A percentile compares a stretch with the other conserved stretches of the same genome.
Evolutionary conservation across 2,329 filamentous ascomycete genomes (phyloP).

Genomic region (Aureobasidium namibiae): DNA sequence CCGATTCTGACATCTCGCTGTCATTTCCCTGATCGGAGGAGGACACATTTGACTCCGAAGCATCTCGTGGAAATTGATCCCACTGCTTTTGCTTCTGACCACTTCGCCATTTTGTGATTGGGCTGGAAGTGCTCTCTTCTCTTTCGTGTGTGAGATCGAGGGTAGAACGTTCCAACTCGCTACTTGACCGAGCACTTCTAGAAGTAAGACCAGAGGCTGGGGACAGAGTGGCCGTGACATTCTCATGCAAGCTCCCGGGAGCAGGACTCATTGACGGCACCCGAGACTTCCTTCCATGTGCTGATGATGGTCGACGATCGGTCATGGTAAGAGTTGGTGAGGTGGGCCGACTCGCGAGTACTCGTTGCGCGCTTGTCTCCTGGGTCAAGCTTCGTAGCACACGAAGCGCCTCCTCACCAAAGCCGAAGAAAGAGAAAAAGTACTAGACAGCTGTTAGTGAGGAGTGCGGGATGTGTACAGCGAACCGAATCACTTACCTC

Average conservation of each 20-base stretch:
- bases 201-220: conserved; percentile 30
- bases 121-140: conserved; percentile 18
- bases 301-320: not conserved
- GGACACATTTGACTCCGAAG: conserved; percentile 61
- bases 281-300: conserved; percentile 6
- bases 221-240: conserved; percentile 37
- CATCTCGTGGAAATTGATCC: conserved; percentile 41
- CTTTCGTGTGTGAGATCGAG: conserved; percentile 26
- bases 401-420: conserved; percentile 73
- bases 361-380: conserved; percentile 37
- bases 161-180: conserved; percentile 35
- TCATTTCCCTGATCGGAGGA: conserved; percentile 21
- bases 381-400: conserved; percentile 67
- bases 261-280: conserved; percentile 11
- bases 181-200: conserved; percentile 34
- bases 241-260: conserved; percentile 20
- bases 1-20: conserved; percentile 37
- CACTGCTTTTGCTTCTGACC: not conserved
- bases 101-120: not conserved
- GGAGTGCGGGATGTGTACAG: not conserved
- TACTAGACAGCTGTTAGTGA: conserved; percentile 51
- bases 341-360: conserved; percentile 5
- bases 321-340: not conserved
- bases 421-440: conserved; percentile 92
- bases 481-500: conserved; percentile 50